These are phyloP conservation scores for Colletotrichum sp. DNA, from an alignment of 2,329 filamentous ascomycete species.

Conservation along the genomic window DNA sequence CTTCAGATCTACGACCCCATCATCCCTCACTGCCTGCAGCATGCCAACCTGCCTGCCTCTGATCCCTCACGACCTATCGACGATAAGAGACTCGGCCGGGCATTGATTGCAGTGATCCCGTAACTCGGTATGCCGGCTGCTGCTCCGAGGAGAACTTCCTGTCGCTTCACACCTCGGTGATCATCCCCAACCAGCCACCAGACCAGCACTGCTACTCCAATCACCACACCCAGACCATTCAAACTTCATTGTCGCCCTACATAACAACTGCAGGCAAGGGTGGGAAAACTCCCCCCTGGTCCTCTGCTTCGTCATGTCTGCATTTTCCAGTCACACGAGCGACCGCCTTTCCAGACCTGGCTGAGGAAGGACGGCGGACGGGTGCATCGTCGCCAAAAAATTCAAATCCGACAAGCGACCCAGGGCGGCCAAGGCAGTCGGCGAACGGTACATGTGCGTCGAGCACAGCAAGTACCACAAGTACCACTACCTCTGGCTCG, in stretches of 20 bases:
- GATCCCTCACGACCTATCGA: neutral
- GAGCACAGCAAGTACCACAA: neutral
- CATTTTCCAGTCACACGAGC: constrained; percentile 8
- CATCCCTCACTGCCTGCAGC: neutral
- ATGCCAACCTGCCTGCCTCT: neutral
- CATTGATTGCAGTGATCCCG: neutral
- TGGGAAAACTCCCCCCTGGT: neutral
- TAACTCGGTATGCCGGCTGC: neutral
- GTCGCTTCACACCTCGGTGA: neutral
- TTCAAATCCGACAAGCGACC: neutral
- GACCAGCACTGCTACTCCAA: neutral
- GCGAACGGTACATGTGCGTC: neutral
- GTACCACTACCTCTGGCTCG: constrained; percentile 10
- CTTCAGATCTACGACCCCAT: constrained; percentile 7
- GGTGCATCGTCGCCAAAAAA: neutral
- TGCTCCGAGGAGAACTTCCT: neutral
- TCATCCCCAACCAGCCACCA: neutral
- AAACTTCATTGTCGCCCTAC: neutral
- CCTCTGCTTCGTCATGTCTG: constrained; percentile 2
- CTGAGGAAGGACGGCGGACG: neutral
- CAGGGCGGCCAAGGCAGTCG: neutral
- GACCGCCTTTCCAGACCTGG: neutral
- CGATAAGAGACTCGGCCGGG: neutral
- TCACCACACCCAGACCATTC: neutral
- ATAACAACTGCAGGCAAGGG: neutral